These are phyloP conservation scores for Dendrobium catenatum DNA, from an alignment of 106 monocot genomes.

Conservation along the genomic window DNA sequence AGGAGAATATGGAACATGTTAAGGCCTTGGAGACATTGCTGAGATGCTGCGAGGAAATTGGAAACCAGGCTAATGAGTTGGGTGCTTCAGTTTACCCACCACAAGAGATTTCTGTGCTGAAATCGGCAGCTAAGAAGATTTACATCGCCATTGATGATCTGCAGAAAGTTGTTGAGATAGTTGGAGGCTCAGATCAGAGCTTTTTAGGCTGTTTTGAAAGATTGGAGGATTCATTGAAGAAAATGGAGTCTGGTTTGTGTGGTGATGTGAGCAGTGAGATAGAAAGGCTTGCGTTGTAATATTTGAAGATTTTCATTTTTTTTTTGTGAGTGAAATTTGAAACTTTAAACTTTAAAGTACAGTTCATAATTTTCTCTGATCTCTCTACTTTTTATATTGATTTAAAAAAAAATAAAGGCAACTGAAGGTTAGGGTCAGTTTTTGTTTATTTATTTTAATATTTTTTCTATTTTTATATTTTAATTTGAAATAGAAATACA, in stretches of 20 bases:
- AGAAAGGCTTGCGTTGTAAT: slow-evolving; percentile 27
- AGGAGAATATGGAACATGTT: slow-evolving; percentile 14
- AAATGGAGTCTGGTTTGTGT: slow-evolving; percentile 27
- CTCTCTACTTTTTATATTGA: too few relatives aligned
- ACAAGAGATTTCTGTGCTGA: slow-evolving; percentile 65
- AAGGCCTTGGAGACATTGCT: slow-evolving; percentile 65
- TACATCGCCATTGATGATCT: slow-evolving; percentile 18
- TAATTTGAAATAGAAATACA: too few relatives aligned
- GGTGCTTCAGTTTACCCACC: slow-evolving; percentile 90
- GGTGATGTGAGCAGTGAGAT: slow-evolving; percentile 34
- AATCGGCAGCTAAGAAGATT: slow-evolving; percentile 28
- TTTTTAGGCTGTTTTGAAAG: slow-evolving; percentile 22
- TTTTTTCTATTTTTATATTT: too few relatives aligned
- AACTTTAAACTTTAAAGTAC: too few relatives aligned
- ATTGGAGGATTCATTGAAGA: slow-evolving; percentile 36
- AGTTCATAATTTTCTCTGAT: too few relatives aligned
- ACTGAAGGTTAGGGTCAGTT: too few relatives aligned
- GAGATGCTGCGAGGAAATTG: slow-evolving; percentile 40
- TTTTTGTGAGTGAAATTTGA: too few relatives aligned
- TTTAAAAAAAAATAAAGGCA: too few relatives aligned
- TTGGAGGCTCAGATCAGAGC: slow-evolving; percentile 25
- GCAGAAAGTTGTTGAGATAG: slow-evolving; percentile 20
- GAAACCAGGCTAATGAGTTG: slow-evolving; percentile 59
- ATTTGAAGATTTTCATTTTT: background rate
- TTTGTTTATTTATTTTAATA: too few relatives aligned